Conservation (phyloP, 2,329 filamentous ascomycete species). For the Tolypocladium paradoxum region DNA sequence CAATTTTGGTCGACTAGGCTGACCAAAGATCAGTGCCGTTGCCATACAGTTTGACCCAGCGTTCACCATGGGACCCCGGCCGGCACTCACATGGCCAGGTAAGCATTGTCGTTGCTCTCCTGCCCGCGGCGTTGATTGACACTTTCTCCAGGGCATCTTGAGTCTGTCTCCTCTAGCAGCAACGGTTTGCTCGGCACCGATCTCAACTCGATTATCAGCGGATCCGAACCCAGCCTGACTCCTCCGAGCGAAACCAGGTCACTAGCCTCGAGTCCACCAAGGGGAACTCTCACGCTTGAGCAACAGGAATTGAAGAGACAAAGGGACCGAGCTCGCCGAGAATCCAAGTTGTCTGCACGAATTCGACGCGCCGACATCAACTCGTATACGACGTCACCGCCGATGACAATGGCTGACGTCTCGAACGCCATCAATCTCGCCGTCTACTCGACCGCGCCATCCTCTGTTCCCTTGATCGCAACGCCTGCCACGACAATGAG, state of each 20-base stretch:
- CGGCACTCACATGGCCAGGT: slow-evolving; percentile 41
- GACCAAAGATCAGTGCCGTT: slow-evolving; percentile 27
- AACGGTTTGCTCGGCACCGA: slow-evolving; percentile 32
- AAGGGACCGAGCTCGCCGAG: slow-evolving; percentile 46
- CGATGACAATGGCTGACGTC: slow-evolving; percentile 26
- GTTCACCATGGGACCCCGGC: slow-evolving; percentile 40
- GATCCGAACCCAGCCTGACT: slow-evolving; percentile 40
- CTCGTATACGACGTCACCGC: slow-evolving; percentile 28
- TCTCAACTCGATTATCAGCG: slow-evolving; percentile 31
- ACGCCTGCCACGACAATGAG: slow-evolving; percentile 35
- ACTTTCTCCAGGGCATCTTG: slow-evolving; percentile 19
- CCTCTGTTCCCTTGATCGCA: slow-evolving; percentile 39
- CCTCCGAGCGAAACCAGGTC: slow-evolving; percentile 40
- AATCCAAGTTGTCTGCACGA: slow-evolving; percentile 42
- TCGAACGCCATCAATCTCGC: slow-evolving; percentile 32
- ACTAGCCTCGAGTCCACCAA: slow-evolving; percentile 47
- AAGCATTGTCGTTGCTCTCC: slow-evolving; percentile 3
- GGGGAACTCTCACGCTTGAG: slow-evolving; percentile 42
- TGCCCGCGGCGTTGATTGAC: not conserved
- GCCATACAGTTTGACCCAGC: slow-evolving; percentile 40
- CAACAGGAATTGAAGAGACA: slow-evolving; percentile 53
- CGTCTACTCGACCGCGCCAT: slow-evolving; percentile 39
- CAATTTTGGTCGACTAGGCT: not conserved
- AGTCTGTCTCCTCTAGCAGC: slow-evolving; percentile 17
- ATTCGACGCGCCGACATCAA: slow-evolving; percentile 40